Conservation (phyloP, 208 protist genomes). For the Leishmania tarentolae region DNA sequence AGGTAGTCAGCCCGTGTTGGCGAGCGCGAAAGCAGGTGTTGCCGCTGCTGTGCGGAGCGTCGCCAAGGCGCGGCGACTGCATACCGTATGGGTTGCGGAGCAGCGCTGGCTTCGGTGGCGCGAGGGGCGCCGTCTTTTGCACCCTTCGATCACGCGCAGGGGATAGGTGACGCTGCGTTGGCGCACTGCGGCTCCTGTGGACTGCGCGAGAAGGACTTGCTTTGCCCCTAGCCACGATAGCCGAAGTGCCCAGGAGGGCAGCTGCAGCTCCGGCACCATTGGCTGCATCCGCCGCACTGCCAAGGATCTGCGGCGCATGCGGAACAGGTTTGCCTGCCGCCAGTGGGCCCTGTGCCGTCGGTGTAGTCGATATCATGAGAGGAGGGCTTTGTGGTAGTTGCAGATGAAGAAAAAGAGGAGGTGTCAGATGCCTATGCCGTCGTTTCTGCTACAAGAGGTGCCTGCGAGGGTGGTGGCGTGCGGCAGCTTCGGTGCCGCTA, state of each 20-base stretch:
- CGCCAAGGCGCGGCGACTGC: background rate
- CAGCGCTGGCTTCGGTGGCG: conserved; percentile 1
- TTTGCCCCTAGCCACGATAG: background rate
- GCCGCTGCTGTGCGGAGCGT: background rate
- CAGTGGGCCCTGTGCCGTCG: conserved; percentile 2
- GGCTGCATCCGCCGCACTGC: background rate
- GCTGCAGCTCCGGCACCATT: background rate
- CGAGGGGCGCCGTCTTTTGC: background rate
- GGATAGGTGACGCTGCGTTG: background rate
- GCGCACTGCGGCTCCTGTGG: background rate
- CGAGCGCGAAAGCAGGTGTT: background rate
- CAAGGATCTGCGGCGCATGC: background rate
- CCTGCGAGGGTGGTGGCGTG: background rate
- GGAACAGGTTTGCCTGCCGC: conserved; percentile 1
- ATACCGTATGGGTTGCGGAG: conserved; percentile 12
- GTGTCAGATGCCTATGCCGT: background rate
- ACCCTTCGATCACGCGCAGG: background rate
- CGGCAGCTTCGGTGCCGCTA: background rate
- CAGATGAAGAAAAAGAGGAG: background rate
- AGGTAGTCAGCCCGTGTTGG: background rate
- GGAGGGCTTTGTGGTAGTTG: background rate
- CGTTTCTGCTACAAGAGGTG: background rate
- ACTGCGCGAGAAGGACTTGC: background rate
- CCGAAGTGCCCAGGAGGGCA: background rate
- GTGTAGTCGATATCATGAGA: background rate